Evolutionary conservation across 2,329 filamentous ascomycete genomes (phyloP), one percentile per base, ranked within the genome.

Genomic region (Botryotinia globosa): DNA sequence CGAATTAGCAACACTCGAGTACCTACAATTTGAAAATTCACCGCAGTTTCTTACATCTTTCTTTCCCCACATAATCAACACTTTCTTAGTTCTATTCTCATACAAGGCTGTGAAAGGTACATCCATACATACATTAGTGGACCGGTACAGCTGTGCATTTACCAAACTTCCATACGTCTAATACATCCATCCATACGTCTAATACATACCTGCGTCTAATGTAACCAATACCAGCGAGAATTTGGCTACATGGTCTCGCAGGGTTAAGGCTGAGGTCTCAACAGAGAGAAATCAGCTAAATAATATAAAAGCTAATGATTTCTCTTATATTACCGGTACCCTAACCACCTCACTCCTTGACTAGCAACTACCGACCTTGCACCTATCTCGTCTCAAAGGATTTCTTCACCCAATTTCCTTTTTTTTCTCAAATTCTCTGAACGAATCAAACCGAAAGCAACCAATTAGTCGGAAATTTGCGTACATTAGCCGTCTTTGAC

Each of bases 391-490:
- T 32, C 25, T 56, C 14, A 29, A 29, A 29, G 12, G 12, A 56
- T 29, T 64, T 44, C 59, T 44, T 22, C 37, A 63, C n/a, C 2
- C 22, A 22, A 42, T 63, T 32, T 29, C n/a, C 58, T 61, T 37
- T 61, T 18, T 54, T 18, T 56, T 29, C 51, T 29, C 51, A 56
- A 56, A 56, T 29, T 29, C 51, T 16, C 51, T 56, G 6, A 56
- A 56, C 51, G 29, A 65, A 48, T 54, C 45, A 66, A 39, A 54
- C 10, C 20, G 4, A n/a, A 67, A 67, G 16, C 25, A 22, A 56
- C 34, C 64, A 54, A 67, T 42, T 67, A 42, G 64, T 67, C 34
- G 48, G 34, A 67, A 32, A 42, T 56, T 39, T 29, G 45, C 34
- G 10, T 54, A 42, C 34, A 48, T 37, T 42, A 20, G 18, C 39